Conservation (phyloP, 1,139 yeast species). For the Saccharomyces uvarum region DNA sequence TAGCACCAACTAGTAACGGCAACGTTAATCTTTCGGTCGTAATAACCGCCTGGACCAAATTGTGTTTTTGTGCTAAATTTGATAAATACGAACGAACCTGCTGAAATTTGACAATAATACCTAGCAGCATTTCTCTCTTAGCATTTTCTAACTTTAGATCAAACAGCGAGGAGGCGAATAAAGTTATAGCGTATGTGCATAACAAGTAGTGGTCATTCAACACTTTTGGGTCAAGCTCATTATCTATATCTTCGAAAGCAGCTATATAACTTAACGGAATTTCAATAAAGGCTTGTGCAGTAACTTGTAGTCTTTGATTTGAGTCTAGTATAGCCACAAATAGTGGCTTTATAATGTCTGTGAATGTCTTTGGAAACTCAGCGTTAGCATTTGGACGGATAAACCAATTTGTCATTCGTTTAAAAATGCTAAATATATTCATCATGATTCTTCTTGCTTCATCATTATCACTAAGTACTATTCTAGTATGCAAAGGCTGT, state of each 20-base stretch:
- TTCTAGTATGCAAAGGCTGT: slow-evolving; percentile 1
- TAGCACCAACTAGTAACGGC: slow-evolving; percentile 20
- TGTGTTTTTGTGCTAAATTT: slow-evolving; percentile 11
- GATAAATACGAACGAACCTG: slow-evolving; percentile 19
- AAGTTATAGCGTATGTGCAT: slow-evolving; percentile 23
- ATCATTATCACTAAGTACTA: slow-evolving; percentile 13
- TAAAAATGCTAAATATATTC: slow-evolving; percentile 28
- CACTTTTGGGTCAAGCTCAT: slow-evolving; percentile 6
- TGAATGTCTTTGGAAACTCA: slow-evolving; percentile 15
- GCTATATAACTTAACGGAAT: slow-evolving; percentile 16
- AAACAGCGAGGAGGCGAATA: slow-evolving; percentile 26
- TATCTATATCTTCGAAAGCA: slow-evolving; percentile 8
- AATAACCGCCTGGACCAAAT: slow-evolving; percentile 10
- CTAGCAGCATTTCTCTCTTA: slow-evolving; percentile 23
- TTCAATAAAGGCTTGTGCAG: slow-evolving; percentile 17
- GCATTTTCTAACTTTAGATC: slow-evolving; percentile 22
- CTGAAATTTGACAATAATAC: slow-evolving; percentile 21
- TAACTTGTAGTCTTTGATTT: slow-evolving; percentile 15
- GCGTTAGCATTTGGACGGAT: slow-evolving; percentile 15
- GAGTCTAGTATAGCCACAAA: slow-evolving; percentile 21
- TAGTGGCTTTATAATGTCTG: slow-evolving; percentile 20
- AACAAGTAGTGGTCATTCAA: slow-evolving; percentile 19
- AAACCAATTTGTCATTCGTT: slow-evolving; percentile 25
- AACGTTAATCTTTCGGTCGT: slow-evolving; percentile 18
- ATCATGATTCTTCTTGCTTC: slow-evolving; percentile 28